Conservation (phyloP, 2,329 filamentous ascomycete species). For the Ascochyta fabae region DNA sequence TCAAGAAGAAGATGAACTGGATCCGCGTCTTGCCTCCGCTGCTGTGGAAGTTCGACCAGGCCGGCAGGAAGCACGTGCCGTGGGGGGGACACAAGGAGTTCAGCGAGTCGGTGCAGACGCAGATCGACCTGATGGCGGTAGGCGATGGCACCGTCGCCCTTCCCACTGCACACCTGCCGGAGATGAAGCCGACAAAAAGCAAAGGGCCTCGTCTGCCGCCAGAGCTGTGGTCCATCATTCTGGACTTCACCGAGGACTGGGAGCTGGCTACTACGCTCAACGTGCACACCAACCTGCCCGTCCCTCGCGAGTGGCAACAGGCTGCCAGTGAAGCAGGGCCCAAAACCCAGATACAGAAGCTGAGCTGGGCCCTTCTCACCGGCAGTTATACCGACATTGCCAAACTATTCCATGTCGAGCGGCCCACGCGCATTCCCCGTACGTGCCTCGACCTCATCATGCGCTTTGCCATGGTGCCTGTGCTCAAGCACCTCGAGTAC, state of each 20-base stretch:
- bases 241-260: slow-evolving; percentile 88
- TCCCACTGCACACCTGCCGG: slow-evolving; percentile 42
- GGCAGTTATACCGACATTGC: slow-evolving; percentile 74
- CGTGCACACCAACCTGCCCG: slow-evolving; percentile 77
- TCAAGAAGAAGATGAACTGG: slow-evolving; percentile 86
- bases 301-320: slow-evolving; percentile 74
- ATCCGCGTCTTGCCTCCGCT: slow-evolving; percentile 81
- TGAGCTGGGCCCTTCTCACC: slow-evolving; percentile 85
- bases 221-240: slow-evolving; percentile 88
- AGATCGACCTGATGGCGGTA: slow-evolving; percentile 75
- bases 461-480: slow-evolving; percentile 82
- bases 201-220: slow-evolving; percentile 67
- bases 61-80: slow-evolving; percentile 56
- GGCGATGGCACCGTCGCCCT: slow-evolving; percentile 68
- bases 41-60: slow-evolving; percentile 76
- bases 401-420: slow-evolving; percentile 72
- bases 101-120: slow-evolving; percentile 76
- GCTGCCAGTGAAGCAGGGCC: slow-evolving; percentile 69
- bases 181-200: slow-evolving; percentile 42
- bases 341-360: slow-evolving; percentile 74
- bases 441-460: slow-evolving; percentile 88
- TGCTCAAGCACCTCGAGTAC: slow-evolving; percentile 75
- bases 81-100: slow-evolving; percentile 72
- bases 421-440: slow-evolving; percentile 77
- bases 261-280: slow-evolving; percentile 82